Evolutionary conservation across 257 asterid species (phyloP).

Genomic region (Henckelia pumila): DNA sequence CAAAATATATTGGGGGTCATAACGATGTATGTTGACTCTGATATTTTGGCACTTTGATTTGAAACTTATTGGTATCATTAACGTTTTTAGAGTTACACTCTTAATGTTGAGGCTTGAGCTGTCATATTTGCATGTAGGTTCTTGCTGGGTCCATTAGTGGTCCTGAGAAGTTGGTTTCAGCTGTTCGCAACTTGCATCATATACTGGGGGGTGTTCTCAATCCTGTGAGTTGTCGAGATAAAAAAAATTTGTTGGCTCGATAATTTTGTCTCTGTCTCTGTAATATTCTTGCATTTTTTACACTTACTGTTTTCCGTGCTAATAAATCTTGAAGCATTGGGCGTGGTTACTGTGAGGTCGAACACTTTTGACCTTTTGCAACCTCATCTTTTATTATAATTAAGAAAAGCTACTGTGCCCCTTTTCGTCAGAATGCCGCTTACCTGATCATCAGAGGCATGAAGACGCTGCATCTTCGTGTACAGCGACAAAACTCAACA

Average conservation of each 20-base stretch:
- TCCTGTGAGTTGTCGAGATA: constrained; percentile 58
- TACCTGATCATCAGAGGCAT: constrained; percentile 90
- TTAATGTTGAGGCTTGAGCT: constrained; percentile 18
- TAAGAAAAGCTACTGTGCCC: constrained; percentile 21
- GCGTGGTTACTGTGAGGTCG: background rate
- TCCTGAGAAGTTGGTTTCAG: constrained; percentile 64
- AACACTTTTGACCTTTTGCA: constrained; percentile 15
- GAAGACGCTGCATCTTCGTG: constrained; percentile 98
- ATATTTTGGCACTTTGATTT: background rate
- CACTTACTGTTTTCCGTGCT: background rate
- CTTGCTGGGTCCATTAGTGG: constrained; percentile 91
- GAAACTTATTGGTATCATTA: background rate
- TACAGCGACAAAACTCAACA: constrained; percentile 93
- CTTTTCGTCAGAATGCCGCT: constrained; percentile 71
- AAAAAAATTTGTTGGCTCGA: constrained; percentile 19
- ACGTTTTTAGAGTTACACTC: constrained; percentile 2
- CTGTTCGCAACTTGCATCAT: constrained; percentile 80
- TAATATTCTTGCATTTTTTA: background rate
- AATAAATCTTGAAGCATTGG: constrained; percentile 4
- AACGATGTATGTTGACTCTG: constrained; percentile 62
- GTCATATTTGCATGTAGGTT: constrained; percentile 47
- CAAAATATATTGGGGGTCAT: constrained; percentile 86
- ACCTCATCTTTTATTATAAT: constrained; percentile 9
- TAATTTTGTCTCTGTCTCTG: background rate
- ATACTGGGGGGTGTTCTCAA: constrained; percentile 86